Evolutionary conservation across 2,329 filamentous ascomycete genomes (phyloP), one percentile per base, ranked within the genome.

Genomic region (Pseudogymnoascus sp.): DNA sequence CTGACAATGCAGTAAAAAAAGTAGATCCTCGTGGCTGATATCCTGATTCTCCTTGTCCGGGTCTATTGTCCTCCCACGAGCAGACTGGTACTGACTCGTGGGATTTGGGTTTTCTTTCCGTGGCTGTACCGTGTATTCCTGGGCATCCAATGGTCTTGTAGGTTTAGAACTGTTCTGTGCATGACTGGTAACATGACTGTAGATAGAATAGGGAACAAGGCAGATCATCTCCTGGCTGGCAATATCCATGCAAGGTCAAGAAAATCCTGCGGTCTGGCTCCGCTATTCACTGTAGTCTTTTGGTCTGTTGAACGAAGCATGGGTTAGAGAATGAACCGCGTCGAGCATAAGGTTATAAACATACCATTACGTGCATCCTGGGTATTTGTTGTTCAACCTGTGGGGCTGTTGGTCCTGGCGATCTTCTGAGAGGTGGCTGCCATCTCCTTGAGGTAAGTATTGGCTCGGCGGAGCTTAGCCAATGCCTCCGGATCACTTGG

Each of bases 161-260:
- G 50, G 6, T 56, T 16, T 33, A 56, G 8, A 56, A 56, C 50
- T 56, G 50, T 56, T 56, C 10, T 66, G 53, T 68, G 69, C 68
- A 69, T 70, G 69, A 67, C 69, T 69, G 69, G 67, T 65, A 63
- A 50, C 68, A 70, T 69, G 69, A 65, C 68, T 68, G 64, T 63
- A 35, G 28, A 31, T 64, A 56, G 23, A 33, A 33, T 28, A 40
- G 23, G 42, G 47, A 59, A 38, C 38, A 37, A 59, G 31, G 31
- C 37, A 42, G 59, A 38, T 44, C n/a, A 31, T 60, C 33, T 60
- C 59, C 59, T 60, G 59, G 59, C 31, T 60, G 60, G 60, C 50
- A 44, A 47, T 62, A 33, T 62, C 28, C 60, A 62, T 62, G 60
- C 38, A 40, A 47, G 60, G 33, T 62, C 28, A 40, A 62, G 60